These are phyloP conservation scores for Lactarius hengduanensis DNA, from an alignment of 768 basidiomycete species.

Conservation along the genomic window DNA sequence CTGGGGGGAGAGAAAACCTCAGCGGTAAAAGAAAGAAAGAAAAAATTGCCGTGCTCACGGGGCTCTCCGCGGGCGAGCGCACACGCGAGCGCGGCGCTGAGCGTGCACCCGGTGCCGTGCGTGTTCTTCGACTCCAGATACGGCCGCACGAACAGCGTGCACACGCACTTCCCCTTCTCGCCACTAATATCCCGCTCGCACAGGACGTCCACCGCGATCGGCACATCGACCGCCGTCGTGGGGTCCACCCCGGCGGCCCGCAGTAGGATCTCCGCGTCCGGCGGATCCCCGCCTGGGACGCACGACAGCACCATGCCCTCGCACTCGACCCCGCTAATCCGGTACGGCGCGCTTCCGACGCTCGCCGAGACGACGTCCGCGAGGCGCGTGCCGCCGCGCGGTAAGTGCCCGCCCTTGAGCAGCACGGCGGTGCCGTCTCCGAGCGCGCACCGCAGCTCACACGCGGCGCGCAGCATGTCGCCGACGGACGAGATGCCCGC, in stretches of 20 bases:
- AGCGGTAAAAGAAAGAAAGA: background rate
- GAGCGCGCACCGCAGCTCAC: constrained; percentile 42
- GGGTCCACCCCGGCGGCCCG: constrained; percentile 27
- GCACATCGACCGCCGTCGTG: constrained; percentile 17
- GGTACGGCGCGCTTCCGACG: background rate
- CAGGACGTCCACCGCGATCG: constrained; percentile 65
- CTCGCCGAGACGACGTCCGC: constrained; percentile 41
- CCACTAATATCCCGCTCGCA: constrained; percentile 37
- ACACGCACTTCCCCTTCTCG: constrained; percentile 13
- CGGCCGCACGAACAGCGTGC: constrained; percentile 57
- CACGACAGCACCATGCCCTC: constrained; percentile 31
- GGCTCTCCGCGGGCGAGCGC: constrained; percentile 51
- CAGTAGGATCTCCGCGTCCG: constrained; percentile 62
- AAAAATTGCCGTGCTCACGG: constrained; percentile 37
- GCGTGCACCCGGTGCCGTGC: constrained; percentile 91
- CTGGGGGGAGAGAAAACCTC: background rate
- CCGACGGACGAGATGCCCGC: constrained; percentile 46
- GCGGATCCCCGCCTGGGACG: constrained; percentile 31
- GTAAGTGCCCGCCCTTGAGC: constrained; percentile 84
- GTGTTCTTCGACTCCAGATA: constrained; percentile 68
- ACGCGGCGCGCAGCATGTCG: constrained; percentile 61
- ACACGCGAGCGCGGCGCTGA: constrained; percentile 79
- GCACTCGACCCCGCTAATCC: background rate
- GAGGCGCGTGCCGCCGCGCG: constrained; percentile 34
- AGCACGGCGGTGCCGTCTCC: constrained; percentile 59